These are phyloP conservation scores for Epichloe scottii DNA, from an alignment of 2,329 filamentous ascomycete genomes.

Conservation along the genomic window DNA sequence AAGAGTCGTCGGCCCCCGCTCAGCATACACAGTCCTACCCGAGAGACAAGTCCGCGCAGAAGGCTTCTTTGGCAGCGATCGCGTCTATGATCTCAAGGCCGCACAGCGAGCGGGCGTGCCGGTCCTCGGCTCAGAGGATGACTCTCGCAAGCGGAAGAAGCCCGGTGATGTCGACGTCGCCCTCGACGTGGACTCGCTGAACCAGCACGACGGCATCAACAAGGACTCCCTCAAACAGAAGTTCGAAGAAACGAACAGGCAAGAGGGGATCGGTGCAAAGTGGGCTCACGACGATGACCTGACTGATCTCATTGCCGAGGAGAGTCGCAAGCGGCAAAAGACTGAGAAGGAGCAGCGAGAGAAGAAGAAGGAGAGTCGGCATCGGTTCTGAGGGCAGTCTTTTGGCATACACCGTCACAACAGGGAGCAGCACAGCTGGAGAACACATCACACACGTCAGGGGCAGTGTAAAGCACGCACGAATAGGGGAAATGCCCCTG, in stretches of 20 bases:
- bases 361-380: conserved; percentile 47
- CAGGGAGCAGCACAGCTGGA: too few species aligned
- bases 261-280: conserved; percentile 54
- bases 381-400: conserved; percentile 27
- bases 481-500: too few species aligned
- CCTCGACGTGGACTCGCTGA: conserved; percentile 72
- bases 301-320: conserved; percentile 89
- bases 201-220: conserved; percentile 61
- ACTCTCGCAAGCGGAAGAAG: conserved; percentile 80
- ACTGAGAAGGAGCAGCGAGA: conserved; percentile 68
- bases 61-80: conserved; percentile 93
- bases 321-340: conserved; percentile 82
- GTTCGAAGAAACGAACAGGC: conserved; percentile 61
- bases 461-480: too few species aligned
- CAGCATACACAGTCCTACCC: conserved; percentile 79
- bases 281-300: conserved; percentile 78
- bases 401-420: too few species aligned
- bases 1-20: conserved; percentile 61
- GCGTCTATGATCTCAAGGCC: conserved; percentile 72
- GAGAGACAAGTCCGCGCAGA: conserved; percentile 76
- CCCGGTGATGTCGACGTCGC: conserved; percentile 90
- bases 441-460: too few species aligned
- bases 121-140: conserved; percentile 69
- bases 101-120: conserved; percentile 43
- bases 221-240: conserved; percentile 72